Conservation (phyloP, 208 protist species). For the Leishmania tarentolae region DNA sequence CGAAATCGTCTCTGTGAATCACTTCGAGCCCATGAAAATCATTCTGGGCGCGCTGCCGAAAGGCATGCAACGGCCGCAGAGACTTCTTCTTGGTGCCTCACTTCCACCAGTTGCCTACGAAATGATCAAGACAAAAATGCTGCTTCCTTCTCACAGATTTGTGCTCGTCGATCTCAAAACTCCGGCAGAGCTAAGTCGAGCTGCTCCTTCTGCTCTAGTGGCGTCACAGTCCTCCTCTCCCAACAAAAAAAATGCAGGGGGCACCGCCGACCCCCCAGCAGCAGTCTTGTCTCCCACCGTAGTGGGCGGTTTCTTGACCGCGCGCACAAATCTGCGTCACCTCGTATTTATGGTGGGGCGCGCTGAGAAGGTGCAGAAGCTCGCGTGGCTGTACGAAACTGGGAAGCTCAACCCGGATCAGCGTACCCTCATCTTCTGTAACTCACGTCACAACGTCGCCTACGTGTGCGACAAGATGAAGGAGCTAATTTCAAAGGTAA, state of each 20-base stretch:
- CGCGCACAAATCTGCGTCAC: slow-evolving; percentile 38
- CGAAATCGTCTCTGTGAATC: slow-evolving; percentile 80
- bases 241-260: not conserved
- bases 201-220: not conserved
- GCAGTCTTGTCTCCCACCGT: slow-evolving; percentile 1
- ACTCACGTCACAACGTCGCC: slow-evolving; percentile 83
- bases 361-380: slow-evolving; percentile 73
- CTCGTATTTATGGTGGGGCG: slow-evolving; percentile 71
- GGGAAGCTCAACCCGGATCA: slow-evolving; percentile 66
- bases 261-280: not conserved
- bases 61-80: slow-evolving; percentile 63
- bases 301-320: slow-evolving; percentile 15
- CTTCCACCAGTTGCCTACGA: slow-evolving; percentile 76
- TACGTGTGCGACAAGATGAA: slow-evolving; percentile 69
- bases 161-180: slow-evolving; percentile 64
- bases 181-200: not conserved
- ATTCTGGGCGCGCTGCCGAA: slow-evolving; percentile 78
- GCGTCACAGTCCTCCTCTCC: not conserved
- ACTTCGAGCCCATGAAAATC: slow-evolving; percentile 86
- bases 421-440: slow-evolving; percentile 87
- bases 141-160: slow-evolving; percentile 82
- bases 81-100: slow-evolving; percentile 68
- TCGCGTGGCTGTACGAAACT: slow-evolving; percentile 71
- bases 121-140: slow-evolving; percentile 74
- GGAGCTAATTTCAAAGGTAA: slow-evolving; percentile 41